These are phyloP conservation scores for Lithospermum erythrorhizon DNA, from an alignment of 257 asterid species.

Conservation along the genomic window DNA sequence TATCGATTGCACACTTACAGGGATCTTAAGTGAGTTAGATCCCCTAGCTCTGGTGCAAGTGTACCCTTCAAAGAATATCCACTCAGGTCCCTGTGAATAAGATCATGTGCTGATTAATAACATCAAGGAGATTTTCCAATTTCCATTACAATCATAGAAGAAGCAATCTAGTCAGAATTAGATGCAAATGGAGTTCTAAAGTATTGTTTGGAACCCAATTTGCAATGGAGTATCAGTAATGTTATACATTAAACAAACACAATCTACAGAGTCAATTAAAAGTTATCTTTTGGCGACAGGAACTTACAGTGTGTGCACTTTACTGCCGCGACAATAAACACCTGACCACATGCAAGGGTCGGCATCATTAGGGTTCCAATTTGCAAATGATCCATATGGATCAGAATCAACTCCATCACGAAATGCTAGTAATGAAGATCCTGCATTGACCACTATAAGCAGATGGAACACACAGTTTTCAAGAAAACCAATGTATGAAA, in stretches of 20 bases:
- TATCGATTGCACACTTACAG: constrained; percentile 45
- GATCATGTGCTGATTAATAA: neutral
- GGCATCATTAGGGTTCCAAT: constrained; percentile 58
- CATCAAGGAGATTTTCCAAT: neutral
- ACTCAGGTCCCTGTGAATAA: constrained; percentile 52
- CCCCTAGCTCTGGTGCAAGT: constrained; percentile 71
- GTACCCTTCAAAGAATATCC: constrained; percentile 60
- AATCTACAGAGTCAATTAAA: too few species aligned
- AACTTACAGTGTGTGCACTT: constrained; percentile 68
- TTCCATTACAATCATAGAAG: neutral
- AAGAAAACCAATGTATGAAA: neutral
- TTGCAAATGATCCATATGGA: constrained; percentile 49
- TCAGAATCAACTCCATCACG: constrained; percentile 48
- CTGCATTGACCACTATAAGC: constrained; percentile 27
- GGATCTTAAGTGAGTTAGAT: constrained; percentile 45
- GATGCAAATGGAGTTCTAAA: neutral
- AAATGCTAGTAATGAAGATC: constrained; percentile 55
- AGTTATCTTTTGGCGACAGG: neutral
- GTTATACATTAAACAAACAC: too few species aligned
- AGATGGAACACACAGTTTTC: neutral
- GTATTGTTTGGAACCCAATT: neutral
- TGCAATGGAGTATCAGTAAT: neutral
- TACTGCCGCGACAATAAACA: constrained; percentile 49
- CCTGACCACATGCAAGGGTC: constrained; percentile 87
- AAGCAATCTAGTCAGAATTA: neutral